Evolutionary conservation across 2,329 filamentous ascomycete species (phyloP), one percentile per base, ranked within the genome.

Genomic region (Diaporthe amygdali): DNA sequence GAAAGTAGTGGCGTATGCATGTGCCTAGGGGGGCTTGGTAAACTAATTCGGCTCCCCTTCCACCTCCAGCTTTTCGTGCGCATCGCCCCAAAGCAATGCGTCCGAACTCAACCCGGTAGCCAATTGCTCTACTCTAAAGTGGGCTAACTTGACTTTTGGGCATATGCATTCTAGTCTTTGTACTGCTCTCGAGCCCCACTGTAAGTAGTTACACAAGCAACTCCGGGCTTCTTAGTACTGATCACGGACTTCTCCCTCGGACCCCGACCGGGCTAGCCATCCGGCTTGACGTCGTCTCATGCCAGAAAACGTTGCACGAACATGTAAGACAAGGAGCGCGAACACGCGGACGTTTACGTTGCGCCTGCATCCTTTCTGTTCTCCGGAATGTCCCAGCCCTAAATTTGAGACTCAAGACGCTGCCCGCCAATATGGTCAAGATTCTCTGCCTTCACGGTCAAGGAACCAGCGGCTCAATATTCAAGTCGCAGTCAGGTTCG

Each of bases 391-490:
- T 32, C 52, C 32, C n/a, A 59, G 39, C 30, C 44, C 66, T 22
- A 32, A 49, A 5, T 17, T 51, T 32, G 30, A 30, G 22, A 51
- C 59, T n/a, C 59, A 49, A 15, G 27, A 47, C 30, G 22, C 69
- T 30, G 51, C 20, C 56, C 37, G 51, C 20, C 56, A 49, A 46
- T 37, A 76, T 64, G 15, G 81, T 82, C 77, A 78, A 74, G 56
- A 71, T 82, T 39, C 81, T 83, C 52, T 79, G 78, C 71, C 79
- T 83, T 7, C 81, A 83, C 73, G 81, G 81, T 46, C 77, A 77
- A 47, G 81, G 81, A 72, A 81, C 81, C 30, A 82, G 80, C 72
- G 81, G 73, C 73, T 71, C 75, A 25, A 82, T 82, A 61, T 80
- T 83, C 71, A 76, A 76, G 69, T 78, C 79, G 14, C 81, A 83